Evolutionary conservation across 2,329 filamentous ascomycete species (phyloP).

Genomic region (Talaromyces sp.): DNA sequence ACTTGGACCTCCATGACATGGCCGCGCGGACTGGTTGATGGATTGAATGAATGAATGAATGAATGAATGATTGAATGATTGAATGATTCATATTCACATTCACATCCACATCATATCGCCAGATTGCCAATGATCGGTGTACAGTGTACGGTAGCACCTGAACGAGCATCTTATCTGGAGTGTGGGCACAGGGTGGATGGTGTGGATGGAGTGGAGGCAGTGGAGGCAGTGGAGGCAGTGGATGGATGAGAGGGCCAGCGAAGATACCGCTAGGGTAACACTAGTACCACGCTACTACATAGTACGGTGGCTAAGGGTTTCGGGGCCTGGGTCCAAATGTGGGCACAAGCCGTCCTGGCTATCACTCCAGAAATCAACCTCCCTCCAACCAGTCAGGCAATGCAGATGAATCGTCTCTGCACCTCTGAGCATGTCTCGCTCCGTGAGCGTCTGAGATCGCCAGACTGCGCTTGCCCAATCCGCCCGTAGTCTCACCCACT

Average conservation of each 20-base stretch:
- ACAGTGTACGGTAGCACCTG: too few relatives aligned
- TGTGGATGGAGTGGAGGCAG: neutral
- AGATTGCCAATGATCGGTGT: neutral
- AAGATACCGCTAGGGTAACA: neutral
- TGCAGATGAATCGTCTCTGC: too few relatives aligned
- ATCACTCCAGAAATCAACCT: conserved; percentile 11
- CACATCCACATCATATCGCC: too few relatives aligned
- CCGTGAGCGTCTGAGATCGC: neutral
- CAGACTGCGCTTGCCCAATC: neutral
- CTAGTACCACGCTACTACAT: neutral
- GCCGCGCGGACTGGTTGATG: too few relatives aligned
- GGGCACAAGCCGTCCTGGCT: conserved; percentile 6
- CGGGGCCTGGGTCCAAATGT: neutral
- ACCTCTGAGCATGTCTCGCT: too few relatives aligned
- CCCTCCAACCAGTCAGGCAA: conserved; percentile 18
- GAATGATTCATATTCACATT: too few relatives aligned
- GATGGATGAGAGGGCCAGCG: too few relatives aligned
- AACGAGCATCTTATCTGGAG: neutral
- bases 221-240: too few relatives aligned
- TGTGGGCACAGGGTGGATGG: neutral
- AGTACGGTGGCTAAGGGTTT: neutral
- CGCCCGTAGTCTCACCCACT: neutral
- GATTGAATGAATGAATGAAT: too few relatives aligned
- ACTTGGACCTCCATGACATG: neutral
- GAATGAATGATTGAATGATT: too few relatives aligned